Conservation (phyloP, 805 yeast species). For the Suhomyces prunicola region DNA sequence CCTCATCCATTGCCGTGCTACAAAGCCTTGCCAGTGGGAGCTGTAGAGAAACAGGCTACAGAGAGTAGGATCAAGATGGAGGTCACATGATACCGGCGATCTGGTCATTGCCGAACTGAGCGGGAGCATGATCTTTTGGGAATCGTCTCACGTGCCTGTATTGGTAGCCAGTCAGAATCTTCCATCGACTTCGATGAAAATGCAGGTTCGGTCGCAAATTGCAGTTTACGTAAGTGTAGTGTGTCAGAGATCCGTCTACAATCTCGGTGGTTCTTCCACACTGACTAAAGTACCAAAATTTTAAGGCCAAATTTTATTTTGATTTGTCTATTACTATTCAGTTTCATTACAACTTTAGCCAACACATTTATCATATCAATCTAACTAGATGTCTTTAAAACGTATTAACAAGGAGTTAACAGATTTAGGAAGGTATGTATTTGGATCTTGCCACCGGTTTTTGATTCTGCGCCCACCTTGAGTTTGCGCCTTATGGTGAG, state of each 20-base stretch:
- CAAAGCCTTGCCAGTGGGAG: not conserved
- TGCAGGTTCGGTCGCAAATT: slow-evolving; percentile 2
- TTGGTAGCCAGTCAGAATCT: not conserved
- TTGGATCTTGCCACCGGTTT: not conserved
- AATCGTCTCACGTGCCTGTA: not conserved
- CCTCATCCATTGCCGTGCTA: not conserved
- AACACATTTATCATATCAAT: not conserved
- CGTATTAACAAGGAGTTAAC: slow-evolving; percentile 94
- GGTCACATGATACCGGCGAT: not conserved
- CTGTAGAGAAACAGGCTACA: not conserved
- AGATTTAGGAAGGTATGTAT: slow-evolving; percentile 87
- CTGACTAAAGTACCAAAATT: not conserved
- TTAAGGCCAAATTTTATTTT: slow-evolving; percentile 1
- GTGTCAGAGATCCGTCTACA: slow-evolving; percentile 1
- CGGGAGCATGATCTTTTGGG: not conserved
- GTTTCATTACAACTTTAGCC: slow-evolving; percentile 3
- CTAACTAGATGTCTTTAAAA: slow-evolving; percentile 71
- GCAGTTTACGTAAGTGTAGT: slow-evolving; percentile 6
- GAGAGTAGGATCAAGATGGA: not conserved
- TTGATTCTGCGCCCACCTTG: not conserved
- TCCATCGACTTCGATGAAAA: slow-evolving; percentile 8
- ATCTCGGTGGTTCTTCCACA: slow-evolving; percentile 2
- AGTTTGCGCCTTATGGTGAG: not conserved
- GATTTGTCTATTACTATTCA: slow-evolving; percentile 3
- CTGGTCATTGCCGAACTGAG: not conserved